Evolutionary conservation across 208 protist species (phyloP), one percentile per base, ranked within the genome.

Genomic region (Trypanosoma lewisi): DNA sequence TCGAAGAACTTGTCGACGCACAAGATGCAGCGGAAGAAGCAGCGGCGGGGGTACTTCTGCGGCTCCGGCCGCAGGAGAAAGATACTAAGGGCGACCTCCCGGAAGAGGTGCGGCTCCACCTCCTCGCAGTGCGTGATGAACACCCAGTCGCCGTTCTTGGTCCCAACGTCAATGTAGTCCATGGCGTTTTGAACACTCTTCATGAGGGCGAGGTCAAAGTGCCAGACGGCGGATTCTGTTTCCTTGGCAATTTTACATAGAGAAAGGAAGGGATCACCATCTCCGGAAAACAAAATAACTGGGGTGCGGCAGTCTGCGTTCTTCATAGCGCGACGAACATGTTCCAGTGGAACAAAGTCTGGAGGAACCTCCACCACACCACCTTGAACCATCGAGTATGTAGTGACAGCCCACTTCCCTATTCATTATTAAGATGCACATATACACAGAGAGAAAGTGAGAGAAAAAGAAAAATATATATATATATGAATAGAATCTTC

Each of bases 111-210:
- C 7, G 70, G 69, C 1, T 62, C 76, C 7, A 85, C 86, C 5
- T 66, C 37, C 31, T 93, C 85, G 59, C 79, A 92, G 59, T 91
- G 85, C 11, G 75, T 80, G 23, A 96, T 76, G 72, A 92, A 92
- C 47, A 96, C 87, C 87, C 90, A 96, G 70, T 96, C 90, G 16
- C 90, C 90, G 70, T 93, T 94, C 54, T 91, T 82, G 21, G 88
- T 66, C 11, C 90, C 87, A 25, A 96, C 83, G 21, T 96, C 90
- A 33, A 96, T 77, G 70, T 96, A 96, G 64, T 93, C 90, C 70
- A 89, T 72, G 12, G 85, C 75, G 69, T 94, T 93, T 51, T 85
- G 69, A 52, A 71, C 72, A 49, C 77, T 94, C 42, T 80, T 72
- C 37, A 75, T 63, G 31, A 72, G 19, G 4, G 77, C 65, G 8